Percentiles rank a stretch among this genome's conserved stretches.
These are phyloP conservation scores for Paecilomyces formosus DNA, from an alignment of 2,329 filamentous ascomycete genomes.

Conservation along the genomic window DNA sequence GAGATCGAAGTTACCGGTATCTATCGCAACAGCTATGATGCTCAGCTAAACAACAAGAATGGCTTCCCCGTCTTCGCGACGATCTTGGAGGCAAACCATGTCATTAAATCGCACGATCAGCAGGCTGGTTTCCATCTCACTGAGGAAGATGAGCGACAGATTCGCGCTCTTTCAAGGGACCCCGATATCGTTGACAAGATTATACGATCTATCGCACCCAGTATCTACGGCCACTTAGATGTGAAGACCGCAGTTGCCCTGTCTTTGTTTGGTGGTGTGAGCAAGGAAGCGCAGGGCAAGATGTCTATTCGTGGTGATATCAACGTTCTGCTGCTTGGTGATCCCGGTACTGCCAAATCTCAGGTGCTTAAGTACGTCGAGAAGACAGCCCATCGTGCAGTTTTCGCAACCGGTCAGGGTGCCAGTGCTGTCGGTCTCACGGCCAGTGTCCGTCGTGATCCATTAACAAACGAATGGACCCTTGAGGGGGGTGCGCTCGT, in stretches of 20 bases:
- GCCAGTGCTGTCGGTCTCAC: constrained; percentile 96
- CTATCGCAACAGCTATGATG: constrained; percentile 97
- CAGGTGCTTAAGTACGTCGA: constrained; percentile 97
- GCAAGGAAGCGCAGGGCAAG: constrained; percentile 80
- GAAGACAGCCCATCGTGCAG: constrained; percentile 91
- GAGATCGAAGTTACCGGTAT: constrained; percentile 96
- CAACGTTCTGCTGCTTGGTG: constrained; percentile 91
- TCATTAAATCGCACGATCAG: constrained; percentile 95
- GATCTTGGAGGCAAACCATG: constrained; percentile 93
- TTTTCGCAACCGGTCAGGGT: constrained; percentile 96
- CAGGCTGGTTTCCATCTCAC: constrained; percentile 93
- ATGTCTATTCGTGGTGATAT: constrained; percentile 95
- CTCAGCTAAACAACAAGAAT: constrained; percentile 95
- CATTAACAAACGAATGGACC: constrained; percentile 94
- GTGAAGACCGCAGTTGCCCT: constrained; percentile 96
- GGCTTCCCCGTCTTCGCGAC: constrained; percentile 98
- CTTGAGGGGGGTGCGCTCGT: constrained; percentile 93
- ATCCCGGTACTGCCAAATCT: constrained; percentile 96
- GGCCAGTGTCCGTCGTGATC: constrained; percentile 89
- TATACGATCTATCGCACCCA: constrained; percentile 86
- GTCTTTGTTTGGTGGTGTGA: constrained; percentile 89
- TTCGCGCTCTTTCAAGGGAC: constrained; percentile 79
- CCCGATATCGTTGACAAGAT: constrained; percentile 90
- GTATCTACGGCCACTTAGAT: constrained; percentile 93
- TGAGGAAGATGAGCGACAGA: constrained; percentile 87